Evolutionary conservation across 495 filamentous ascomycete genomes (phyloP).

Genomic region (Baudoinia panamericana): DNA sequence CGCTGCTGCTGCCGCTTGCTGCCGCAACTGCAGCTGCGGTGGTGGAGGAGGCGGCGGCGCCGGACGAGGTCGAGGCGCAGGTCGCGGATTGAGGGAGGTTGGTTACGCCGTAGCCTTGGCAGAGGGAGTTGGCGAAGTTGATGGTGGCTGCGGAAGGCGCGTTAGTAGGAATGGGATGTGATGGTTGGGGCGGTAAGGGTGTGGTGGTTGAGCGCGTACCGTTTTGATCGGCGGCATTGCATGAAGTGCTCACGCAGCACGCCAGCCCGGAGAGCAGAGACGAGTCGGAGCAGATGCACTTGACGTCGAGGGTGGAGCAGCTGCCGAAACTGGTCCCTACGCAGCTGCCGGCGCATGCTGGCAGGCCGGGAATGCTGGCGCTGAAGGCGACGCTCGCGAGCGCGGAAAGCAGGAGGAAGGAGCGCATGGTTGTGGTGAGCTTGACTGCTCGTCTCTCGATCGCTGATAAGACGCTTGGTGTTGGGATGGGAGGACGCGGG

Average conservation of each 20-base stretch:
- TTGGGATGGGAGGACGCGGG: no score
- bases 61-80: conserved; percentile 18
- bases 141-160: conserved; percentile 32
- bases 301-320: conserved; percentile 43
- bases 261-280: conserved; percentile 48
- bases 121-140: conserved; percentile 39
- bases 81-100: conserved; percentile 24
- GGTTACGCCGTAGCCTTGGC: conserved; percentile 26
- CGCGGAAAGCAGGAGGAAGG: conserved; percentile 1
- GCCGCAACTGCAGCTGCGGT: conserved; percentile 5
- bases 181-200: no score
- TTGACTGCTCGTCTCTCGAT: no score
- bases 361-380: conserved; percentile 10
- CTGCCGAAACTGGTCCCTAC: conserved; percentile 30
- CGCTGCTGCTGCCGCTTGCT: conserved; percentile 1
- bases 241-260: conserved; percentile 51
- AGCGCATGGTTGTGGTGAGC: conserved; percentile 6
- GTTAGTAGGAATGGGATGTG: background rate
- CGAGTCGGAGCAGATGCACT: conserved; percentile 54
- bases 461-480: no score
- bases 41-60: conserved; percentile 4
- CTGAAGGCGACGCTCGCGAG: background rate
- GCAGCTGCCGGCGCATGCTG: conserved; percentile 24
- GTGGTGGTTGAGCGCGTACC: conserved; percentile 29
- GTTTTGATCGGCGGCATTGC: conserved; percentile 41